Conservation (phyloP, 2,329 filamentous ascomycete genomes). For the Pseudocercospora ulei region DNA sequence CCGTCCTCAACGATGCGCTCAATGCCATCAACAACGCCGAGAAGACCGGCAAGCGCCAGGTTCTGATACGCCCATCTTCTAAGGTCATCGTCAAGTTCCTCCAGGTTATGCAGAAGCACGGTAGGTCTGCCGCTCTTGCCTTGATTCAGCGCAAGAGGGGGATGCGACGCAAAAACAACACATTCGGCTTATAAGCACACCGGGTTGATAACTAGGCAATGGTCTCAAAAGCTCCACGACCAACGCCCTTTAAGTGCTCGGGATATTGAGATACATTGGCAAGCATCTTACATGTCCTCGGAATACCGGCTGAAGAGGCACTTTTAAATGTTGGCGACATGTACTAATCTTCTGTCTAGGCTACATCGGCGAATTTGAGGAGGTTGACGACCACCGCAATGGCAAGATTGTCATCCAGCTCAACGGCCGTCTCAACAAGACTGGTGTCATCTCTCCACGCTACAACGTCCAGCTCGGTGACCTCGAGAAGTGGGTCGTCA, state of each 20-base stretch:
- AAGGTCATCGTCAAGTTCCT: constrained; percentile 99
- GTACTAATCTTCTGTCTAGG: constrained; percentile 55
- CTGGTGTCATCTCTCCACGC: constrained; percentile 95
- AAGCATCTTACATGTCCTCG: constrained; percentile 97
- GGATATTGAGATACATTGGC: constrained; percentile 66
- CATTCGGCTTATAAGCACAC: no score
- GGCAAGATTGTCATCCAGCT: constrained; percentile 99
- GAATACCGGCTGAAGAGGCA: constrained; percentile 62
- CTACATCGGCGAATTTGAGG: constrained; percentile 99
- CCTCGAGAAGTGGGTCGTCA: constrained; percentile 99
- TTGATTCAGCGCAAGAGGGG: constrained; percentile 23
- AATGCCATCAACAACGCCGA: constrained; percentile 99
- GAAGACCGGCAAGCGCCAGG: constrained; percentile 99
- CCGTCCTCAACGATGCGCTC: constrained; percentile 87
- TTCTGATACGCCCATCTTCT: constrained; percentile 92
- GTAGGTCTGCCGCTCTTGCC: constrained; percentile 51
- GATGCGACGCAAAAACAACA: constrained; percentile 6
- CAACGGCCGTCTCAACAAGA: constrained; percentile 98
- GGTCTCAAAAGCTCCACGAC: constrained; percentile 71
- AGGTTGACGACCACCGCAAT: constrained; percentile 98
- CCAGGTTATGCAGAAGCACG: constrained; percentile 97
- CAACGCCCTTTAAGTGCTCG: constrained; percentile 99
- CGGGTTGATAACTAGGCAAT: constrained; percentile 99
- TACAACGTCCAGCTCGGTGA: constrained; percentile 98
- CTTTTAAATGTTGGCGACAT: constrained; percentile 96